Percentiles rank a stretch among this genome's conserved stretches.
Evolutionary conservation across 2,329 filamentous ascomycete species (phyloP).

Genomic region (Colletotrichum sp.): DNA sequence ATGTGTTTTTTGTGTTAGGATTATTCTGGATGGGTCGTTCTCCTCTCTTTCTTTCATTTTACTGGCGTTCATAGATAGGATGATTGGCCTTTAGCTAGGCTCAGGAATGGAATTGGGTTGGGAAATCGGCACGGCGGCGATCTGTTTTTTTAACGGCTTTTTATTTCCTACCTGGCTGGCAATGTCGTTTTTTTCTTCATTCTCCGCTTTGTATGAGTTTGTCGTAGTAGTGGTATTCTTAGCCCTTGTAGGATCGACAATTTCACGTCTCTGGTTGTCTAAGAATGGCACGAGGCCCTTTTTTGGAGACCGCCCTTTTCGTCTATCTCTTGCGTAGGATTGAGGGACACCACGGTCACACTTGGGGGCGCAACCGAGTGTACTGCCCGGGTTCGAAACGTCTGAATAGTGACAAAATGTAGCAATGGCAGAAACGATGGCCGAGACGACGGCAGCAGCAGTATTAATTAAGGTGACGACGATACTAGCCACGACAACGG

Average conservation of each 20-base stretch:
- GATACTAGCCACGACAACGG: background rate
- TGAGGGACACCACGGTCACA: background rate
- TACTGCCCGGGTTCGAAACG: background rate
- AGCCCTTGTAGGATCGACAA: background rate
- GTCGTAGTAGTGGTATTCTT: background rate
- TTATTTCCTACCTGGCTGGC: background rate
- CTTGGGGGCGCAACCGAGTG: background rate
- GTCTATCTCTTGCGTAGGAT: background rate
- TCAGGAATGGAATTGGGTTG: background rate
- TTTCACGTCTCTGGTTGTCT: background rate
- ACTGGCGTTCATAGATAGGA: background rate
- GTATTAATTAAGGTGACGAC: background rate
- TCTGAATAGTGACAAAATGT: no score
- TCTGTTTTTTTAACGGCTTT: background rate
- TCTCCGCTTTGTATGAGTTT: background rate
- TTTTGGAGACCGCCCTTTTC: background rate
- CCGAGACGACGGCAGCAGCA: no score
- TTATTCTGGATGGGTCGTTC: background rate
- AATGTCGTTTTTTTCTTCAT: background rate
- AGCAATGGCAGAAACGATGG: no score
- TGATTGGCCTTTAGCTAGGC: background rate
- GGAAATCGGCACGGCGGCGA: background rate
- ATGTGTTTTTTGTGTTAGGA: background rate
- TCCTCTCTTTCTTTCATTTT: background rate
- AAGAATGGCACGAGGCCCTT: background rate